Evolutionary conservation across 164 flowering plant species (phyloP), one percentile per base, ranked within the genome.

Genomic region (Dillenia turbinata): DNA sequence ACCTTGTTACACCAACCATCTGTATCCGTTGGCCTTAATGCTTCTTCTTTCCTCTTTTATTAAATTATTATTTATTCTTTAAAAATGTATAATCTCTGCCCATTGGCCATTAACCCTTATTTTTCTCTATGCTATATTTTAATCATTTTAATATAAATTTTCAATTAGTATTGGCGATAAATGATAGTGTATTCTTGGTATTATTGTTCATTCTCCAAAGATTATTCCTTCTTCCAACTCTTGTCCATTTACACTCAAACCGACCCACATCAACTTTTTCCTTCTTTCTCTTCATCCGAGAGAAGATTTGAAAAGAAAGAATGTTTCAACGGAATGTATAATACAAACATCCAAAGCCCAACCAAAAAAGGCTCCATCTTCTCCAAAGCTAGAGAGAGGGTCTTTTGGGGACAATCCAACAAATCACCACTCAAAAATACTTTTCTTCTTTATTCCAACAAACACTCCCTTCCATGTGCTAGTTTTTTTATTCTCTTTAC

Each of bases 391-490:
- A 56, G 49, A n/a, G 43, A 52, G 66, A 61, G 40, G 16, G 67
- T 56, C 67, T 50, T 61, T 54, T 69, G 60, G 44, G 76, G 68
- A 66, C 62, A 74, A 75, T 73, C 65, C 57, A 82, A 74, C 80
- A 80, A 77, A 70, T 63, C 49, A 69, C 61, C 71, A 69, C 62
- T 62, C 75, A 68, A 61, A 26, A 26, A 26, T 26, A 26, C 40
- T 26, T 26, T 26, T 2, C 40, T 73, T 69, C 52, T 66, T 66
- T 79, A 79, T 85, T 80, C 88, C 71, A 65, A 71, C 66, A 75
- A 71, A 59, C 66, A 79, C 64, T 51, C 80, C 75, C 75, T 72
- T 79, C 87, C 92, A 86, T 74, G 66, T 64, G 75, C 89, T 81
- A 81, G 19, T 54, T 67, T 19, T 26, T 26, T 26, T 1, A 26